Base-by-base conservation (phyloP, 345 rosid genomes). In the Draba incana region DNA sequence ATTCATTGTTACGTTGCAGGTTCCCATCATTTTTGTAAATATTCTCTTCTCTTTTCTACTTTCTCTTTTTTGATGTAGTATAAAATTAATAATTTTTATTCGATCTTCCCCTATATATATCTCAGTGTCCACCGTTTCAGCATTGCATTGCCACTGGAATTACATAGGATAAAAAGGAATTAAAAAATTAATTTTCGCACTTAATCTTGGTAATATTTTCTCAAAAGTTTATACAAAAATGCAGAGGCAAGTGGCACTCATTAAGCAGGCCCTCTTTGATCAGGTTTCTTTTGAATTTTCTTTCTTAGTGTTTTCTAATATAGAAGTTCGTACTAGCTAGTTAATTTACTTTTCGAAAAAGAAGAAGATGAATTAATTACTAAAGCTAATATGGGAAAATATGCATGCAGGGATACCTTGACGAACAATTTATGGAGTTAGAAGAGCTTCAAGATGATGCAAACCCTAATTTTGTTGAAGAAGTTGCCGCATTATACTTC, bases 401-500 rank as follows among this genome's bases (percentile, higher is more conserved):
- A 50, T 70, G 35, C 53, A 69, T 78, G 60, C 68, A 88, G 93
- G 93, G 88, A 2, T 85, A 81, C 57, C 87, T 88, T n/a, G 93
- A 88, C 15, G 93, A 85, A 16, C 93, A 82, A 62, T 81, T 88
- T 74, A 61, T 75, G 64, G 84, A 80, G 63, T 85, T 88, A 39
- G 93, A 88, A 79, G 90, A 88, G 16, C 77, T 88, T 59, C 88
- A 88, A 69, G 93, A 88, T 79, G 93, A 84, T 54, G 77, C 81
- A 7, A 85, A 84, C 77, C 93, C 93, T 39, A 77, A 81, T 69
- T 88, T 88, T 69, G 93, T 81, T 2, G 84, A 85, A 78, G 93
- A 88, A 80, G 66, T 85, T 67, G 84, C 82, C 27, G 43, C 88
- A 20, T 70, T 84, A 30, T 88, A 74, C 66, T 85, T 82, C 69